Conservation (phyloP, 129 eudicot species). For the Rutidosis leptorrhynchoides region DNA sequence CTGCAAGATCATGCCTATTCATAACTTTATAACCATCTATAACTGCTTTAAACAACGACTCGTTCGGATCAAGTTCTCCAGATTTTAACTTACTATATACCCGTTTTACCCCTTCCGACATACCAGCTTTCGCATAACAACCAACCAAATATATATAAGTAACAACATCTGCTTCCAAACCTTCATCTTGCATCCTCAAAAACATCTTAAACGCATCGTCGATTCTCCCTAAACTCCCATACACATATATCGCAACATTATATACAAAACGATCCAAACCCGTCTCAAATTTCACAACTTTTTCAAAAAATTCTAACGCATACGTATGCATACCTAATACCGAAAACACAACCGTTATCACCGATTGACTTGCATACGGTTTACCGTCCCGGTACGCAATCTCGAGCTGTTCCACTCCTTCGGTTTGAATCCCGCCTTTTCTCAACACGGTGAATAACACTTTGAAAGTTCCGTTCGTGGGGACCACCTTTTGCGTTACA, state of each 20-base stretch:
- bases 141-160: slow-evolving; percentile 60
- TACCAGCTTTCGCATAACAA: slow-evolving; percentile 71
- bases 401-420: slow-evolving; percentile 65
- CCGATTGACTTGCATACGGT: slow-evolving; percentile 51
- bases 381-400: slow-evolving; percentile 51
- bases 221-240: slow-evolving; percentile 45
- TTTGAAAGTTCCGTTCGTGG: slow-evolving; percentile 51
- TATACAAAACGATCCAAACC: slow-evolving; percentile 48
- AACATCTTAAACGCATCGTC: slow-evolving; percentile 60
- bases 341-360: slow-evolving; percentile 56
- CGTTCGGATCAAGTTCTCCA: slow-evolving; percentile 55
- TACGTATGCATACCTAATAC: slow-evolving; percentile 49
- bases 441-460: slow-evolving; percentile 64
- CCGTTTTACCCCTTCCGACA: slow-evolving; percentile 74
- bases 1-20: slow-evolving; percentile 60
- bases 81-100: slow-evolving; percentile 51
- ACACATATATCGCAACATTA: slow-evolving; percentile 66
- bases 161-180: slow-evolving; percentile 59
- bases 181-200: slow-evolving; percentile 82
- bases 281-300: slow-evolving; percentile 20
- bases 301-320: slow-evolving; percentile 53
- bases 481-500: slow-evolving; percentile 39
- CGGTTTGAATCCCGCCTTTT: slow-evolving; percentile 53
- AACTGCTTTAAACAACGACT: slow-evolving; percentile 54
- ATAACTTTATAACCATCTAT: slow-evolving; percentile 54